Base-by-base conservation (phyloP, 2,329 filamentous ascomycete genomes). In the Aspergillus quadrilineatus region DNA sequence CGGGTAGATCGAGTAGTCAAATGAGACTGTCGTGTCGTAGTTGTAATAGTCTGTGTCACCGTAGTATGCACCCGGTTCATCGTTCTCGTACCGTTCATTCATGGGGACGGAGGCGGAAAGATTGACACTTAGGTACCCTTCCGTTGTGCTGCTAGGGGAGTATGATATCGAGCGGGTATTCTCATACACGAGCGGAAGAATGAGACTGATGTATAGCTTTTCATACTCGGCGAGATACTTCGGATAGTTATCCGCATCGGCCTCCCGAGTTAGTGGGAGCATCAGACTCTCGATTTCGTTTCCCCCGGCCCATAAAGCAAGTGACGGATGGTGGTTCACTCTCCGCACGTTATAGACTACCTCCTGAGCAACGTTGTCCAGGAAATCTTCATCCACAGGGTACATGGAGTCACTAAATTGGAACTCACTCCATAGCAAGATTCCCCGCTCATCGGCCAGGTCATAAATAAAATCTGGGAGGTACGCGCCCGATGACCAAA, bases 381-480 rank as follows among this genome's bases (percentile, higher is more conserved):
- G 66, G 61, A 85, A 87, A 0, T 74, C 75, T 0, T 74, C 60
- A 49, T 82, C 69, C 0, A 82, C 78, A 0, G 85, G 84, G 63
- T 87, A 87, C 2, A 86, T 69, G 1, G 82, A 78, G 66, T 85
- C 84, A 9, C 82, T 80, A 64, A 85, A 87, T 63, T 87, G 77
- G 59, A 87, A 86, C 58, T 87, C 84, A 48, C 79, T 83, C 84
- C 84, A 87, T 0, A 87, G 73, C 6, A 87, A 70, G 4, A 87
- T 76, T 1, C 85, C 85, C 62, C 78, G 77, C 64, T 85, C 82
- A 65, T 87, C 84, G 1, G 84, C 85, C 8, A 86, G 72, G 55
- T 86, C 83, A 62, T 84, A 87, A 58, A 87, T 82, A 60, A 83
- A 86, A 59, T 86, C 83, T 0, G 82, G 83, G 1, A 79, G 75